These are phyloP conservation scores for Cyberlindnera sargentensis DNA, from an alignment of 805 yeast species.

Conservation along the genomic window DNA sequence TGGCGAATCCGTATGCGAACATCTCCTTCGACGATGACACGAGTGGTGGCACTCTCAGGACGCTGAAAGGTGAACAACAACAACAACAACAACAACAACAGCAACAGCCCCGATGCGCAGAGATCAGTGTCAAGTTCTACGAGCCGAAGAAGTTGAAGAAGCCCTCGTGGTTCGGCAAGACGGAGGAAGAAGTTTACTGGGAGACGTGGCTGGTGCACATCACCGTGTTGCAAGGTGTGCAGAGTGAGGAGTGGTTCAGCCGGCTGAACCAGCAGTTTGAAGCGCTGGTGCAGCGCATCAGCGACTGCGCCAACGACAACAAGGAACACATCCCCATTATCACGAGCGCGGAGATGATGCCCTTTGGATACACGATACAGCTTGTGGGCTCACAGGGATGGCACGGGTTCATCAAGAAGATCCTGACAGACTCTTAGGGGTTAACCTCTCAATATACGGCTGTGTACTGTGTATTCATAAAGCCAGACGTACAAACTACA, in stretches of 20 bases:
- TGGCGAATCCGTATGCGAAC: constrained; percentile 13
- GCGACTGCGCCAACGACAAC: constrained; percentile 44
- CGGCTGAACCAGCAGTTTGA: constrained; percentile 6
- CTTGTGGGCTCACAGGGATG: constrained; percentile 22
- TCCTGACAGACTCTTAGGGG: constrained; percentile 22
- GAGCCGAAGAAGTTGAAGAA: constrained; percentile 37
- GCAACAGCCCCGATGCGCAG: constrained; percentile 22
- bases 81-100: too few relatives aligned
- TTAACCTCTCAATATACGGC: too few relatives aligned
- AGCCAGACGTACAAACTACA: constrained; percentile 14
- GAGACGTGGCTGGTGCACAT: constrained; percentile 63
- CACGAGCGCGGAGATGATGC: constrained; percentile 54
- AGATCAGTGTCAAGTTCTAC: constrained; percentile 31
- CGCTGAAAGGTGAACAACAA: constrained; percentile 3
- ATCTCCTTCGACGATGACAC: constrained; percentile 14
- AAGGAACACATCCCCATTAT: constrained; percentile 72
- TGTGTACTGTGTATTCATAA: too few relatives aligned
- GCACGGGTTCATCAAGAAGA: constrained; percentile 35
- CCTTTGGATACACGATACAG: constrained; percentile 49
- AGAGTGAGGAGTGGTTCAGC: constrained; percentile 27
- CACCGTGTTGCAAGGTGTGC: constrained; percentile 25
- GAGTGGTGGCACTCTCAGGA: background rate
- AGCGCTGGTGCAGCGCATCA: constrained; percentile 22
- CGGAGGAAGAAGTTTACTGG: constrained; percentile 49
- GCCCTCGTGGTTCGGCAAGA: constrained; percentile 46